Evolutionary conservation across 1,139 yeast species (phyloP).

Genomic region (Saccharomyces hybrid): DNA sequence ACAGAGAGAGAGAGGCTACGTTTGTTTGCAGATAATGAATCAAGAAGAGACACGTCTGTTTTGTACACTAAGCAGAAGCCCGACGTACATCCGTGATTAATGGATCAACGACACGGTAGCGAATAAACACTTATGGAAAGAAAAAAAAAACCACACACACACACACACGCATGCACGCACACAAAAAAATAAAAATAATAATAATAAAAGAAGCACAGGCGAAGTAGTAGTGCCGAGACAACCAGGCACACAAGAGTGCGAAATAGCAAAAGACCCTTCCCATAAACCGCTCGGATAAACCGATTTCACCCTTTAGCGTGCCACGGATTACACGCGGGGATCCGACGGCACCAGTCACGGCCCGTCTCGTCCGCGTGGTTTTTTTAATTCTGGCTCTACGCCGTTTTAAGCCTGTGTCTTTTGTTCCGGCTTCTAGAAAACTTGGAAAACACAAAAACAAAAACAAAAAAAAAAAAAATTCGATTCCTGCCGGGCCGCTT

Average conservation of each 20-base stretch:
- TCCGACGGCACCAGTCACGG: background rate
- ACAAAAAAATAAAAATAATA: background rate
- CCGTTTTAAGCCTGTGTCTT: background rate
- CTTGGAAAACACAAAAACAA: background rate
- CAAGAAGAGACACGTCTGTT: background rate
- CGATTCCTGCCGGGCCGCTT: background rate
- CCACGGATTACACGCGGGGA: constrained; percentile 1
- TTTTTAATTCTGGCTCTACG: background rate
- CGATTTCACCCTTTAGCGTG: background rate
- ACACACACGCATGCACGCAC: background rate
- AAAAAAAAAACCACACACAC: background rate
- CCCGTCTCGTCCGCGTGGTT: background rate
- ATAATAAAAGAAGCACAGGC: too few species aligned
- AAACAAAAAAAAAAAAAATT: background rate
- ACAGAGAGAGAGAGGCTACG: background rate
- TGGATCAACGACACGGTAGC: background rate
- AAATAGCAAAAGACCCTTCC: background rate
- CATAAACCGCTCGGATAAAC: constrained; percentile 1
- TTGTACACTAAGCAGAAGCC: background rate
- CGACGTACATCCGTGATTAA: background rate
- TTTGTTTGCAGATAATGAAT: background rate
- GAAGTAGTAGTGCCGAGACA: background rate
- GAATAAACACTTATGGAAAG: background rate
- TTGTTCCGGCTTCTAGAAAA: background rate
- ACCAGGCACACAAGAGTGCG: background rate